Evolutionary conservation across 2,329 filamentous ascomycete genomes (phyloP), one percentile per base, ranked within the genome.

Genomic region (Penicillium polonicum): DNA sequence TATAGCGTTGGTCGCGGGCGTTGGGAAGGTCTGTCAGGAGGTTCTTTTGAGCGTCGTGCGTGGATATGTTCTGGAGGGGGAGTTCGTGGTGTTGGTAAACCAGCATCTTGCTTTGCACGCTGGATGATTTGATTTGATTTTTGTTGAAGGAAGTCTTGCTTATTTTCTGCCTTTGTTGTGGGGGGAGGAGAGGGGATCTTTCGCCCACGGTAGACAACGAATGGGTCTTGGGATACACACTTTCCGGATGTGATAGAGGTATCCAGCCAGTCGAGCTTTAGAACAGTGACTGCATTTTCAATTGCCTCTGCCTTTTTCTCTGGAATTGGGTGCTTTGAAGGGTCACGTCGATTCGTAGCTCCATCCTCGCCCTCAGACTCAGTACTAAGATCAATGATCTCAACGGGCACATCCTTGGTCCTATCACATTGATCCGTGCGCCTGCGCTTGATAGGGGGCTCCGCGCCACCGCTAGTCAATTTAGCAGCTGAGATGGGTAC

Each of bases 181-280:
- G 48, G 38, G 1, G 71, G 61, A 41, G 77, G 45, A 1, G 71
- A 72, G n/a, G 73, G 63, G 15, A 77, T 70, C 17, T 76, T 76
- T 61, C 71, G 78, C 42, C 80, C 83, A 63, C 73, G 72, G 64
- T 85, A 86, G 23, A 85, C 75, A 5, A 82, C 49, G 58, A 79
- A 84, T n/a, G 77, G 68, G 10, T 76, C 71, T 3, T 82, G 59
- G 7, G 83, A 77, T 6, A 84, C 67, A 15, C 79, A 53, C 35
- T 67, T 66, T 12, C 77, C 75, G 21, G 74, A 68, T 54, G 73
- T 66, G 19, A 81, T 61, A 33, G 80, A 85, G 19, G 77, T 72
- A 4, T 79, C 66, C 25, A 86, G 67, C 85, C 85, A 87, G 13
- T 81, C 77, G 5, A 83, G 62, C 58, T 76, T 82, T 42, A 85